These are phyloP conservation scores for Chiua virens DNA, from an alignment of 768 basidiomycete genomes.

Conservation along the genomic window DNA sequence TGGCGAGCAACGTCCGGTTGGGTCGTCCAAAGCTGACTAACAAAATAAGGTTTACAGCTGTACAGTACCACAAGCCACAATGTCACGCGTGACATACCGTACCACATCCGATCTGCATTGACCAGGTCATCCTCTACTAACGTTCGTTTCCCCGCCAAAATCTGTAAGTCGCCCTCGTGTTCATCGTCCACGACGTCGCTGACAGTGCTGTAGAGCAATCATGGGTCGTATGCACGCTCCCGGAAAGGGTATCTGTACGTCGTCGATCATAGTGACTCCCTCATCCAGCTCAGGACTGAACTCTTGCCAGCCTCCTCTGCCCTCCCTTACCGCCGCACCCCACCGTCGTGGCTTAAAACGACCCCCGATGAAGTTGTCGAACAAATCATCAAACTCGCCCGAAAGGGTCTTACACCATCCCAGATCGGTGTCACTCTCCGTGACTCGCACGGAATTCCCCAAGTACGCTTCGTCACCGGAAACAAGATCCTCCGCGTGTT, in stretches of 20 bases:
- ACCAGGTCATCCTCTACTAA: conserved; percentile 19
- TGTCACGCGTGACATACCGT: conserved; percentile 29
- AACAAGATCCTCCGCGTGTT: conserved; percentile 99
- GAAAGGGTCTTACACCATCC: conserved; percentile 96
- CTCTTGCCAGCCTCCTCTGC: conserved; percentile 66
- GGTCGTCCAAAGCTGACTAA: conserved; percentile 24
- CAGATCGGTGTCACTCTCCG: conserved; percentile 98
- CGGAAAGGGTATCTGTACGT: conserved; percentile 98
- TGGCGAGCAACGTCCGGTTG: conserved; percentile 1
- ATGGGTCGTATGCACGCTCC: conserved; percentile 99
- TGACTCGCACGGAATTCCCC: conserved; percentile 97
- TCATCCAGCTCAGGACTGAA: conserved; percentile 37
- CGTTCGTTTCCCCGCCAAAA: conserved; percentile 25
- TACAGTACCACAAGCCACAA: conserved; percentile 48
- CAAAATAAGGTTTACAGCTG: conserved; percentile 60
- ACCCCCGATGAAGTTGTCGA: conserved; percentile 94
- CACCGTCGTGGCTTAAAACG: conserved; percentile 96
- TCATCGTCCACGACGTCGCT: conserved; percentile 11
- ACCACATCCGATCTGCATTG: conserved; percentile 12
- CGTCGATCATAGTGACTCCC: not conserved
- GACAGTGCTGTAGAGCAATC: conserved; percentile 37
- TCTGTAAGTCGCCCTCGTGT: conserved; percentile 34
- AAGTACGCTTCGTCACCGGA: conserved; percentile 97
- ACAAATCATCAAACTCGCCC: conserved; percentile 95
- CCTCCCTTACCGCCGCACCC: conserved; percentile 93